Conservation (phyloP, 177 flowering plant species). For the Vitis hybrid region DNA sequence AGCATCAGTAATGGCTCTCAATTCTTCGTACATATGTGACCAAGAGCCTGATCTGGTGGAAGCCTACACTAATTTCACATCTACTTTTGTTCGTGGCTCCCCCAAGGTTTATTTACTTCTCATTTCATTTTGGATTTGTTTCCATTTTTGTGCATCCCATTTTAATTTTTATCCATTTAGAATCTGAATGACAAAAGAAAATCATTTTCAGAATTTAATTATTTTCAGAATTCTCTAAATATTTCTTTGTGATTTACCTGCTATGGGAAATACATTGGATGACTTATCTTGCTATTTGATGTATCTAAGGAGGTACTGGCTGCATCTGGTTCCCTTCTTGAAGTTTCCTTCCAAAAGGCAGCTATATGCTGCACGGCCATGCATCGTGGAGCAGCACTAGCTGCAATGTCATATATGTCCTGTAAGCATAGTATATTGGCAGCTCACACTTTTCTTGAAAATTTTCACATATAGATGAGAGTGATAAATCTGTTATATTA, state of each 20-base stretch:
- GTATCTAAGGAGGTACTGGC: conserved; percentile 70
- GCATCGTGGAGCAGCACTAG: conserved; percentile 99
- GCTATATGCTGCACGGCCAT: conserved; percentile 96
- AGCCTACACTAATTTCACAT: conserved; percentile 78
- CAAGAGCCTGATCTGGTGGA: conserved; percentile 98
- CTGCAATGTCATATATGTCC: conserved; percentile 94
- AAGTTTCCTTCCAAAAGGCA: conserved; percentile 88
- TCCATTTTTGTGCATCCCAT: neutral
- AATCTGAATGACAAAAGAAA: too few species aligned
- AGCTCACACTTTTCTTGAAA: too few species aligned
- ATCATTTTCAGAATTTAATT: neutral
- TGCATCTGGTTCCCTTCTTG: conserved; percentile 75
- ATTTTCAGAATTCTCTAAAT: neutral
- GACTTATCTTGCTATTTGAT: conserved; percentile 7
- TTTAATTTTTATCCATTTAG: neutral
- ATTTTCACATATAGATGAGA: too few species aligned
- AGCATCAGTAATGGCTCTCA: conserved; percentile 75
- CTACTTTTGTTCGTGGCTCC: conserved; percentile 71
- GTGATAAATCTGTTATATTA: too few species aligned
- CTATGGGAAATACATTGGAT: conserved; percentile 1
- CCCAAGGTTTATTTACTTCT: conserved; percentile 53
- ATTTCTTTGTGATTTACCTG: neutral
- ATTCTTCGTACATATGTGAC: conserved; percentile 94
- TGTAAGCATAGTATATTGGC: conserved; percentile 43
- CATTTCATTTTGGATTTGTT: neutral